These are phyloP conservation scores for Golubevia pallescens DNA, from an alignment of 1,284 basidiomycete species.

Conservation along the genomic window DNA sequence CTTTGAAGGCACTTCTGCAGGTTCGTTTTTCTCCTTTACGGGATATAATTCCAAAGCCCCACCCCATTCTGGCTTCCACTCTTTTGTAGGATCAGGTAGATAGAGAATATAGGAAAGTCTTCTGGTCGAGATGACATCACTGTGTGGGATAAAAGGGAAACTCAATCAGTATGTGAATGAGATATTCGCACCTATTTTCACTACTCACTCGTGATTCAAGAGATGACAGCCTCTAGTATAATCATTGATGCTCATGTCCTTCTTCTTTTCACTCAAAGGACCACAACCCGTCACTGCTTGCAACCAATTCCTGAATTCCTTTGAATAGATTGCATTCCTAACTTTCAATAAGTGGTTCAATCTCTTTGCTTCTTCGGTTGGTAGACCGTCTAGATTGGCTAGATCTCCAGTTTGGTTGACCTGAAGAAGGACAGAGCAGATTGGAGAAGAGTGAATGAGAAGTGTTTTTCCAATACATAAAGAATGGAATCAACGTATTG, in stretches of 20 bases:
- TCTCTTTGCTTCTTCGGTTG: conserved; percentile 41
- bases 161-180: neutral
- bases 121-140: conserved; percentile 95
- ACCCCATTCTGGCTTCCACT: conserved; percentile 81
- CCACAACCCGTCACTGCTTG: conserved; percentile 90
- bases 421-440: conserved; percentile 15
- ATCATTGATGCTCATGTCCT: conserved; percentile 93
- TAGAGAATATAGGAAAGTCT: conserved; percentile 97
- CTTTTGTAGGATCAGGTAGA: conserved; percentile 80
- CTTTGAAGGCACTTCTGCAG: conserved; percentile 41
- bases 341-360: conserved; percentile 70
- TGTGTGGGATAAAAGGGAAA: conserved; percentile 68
- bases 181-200: too few relatives aligned
- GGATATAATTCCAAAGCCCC: conserved; percentile 96
- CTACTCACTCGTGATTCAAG: conserved; percentile 67
- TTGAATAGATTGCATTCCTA: conserved; percentile 89
- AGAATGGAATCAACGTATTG: too few relatives aligned
- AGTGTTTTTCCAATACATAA: too few relatives aligned
- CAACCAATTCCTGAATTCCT: conserved; percentile 81
- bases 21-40: conserved; percentile 46
- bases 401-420: conserved; percentile 98
- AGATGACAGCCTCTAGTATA: conserved; percentile 99
- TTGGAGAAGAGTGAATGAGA: conserved; percentile 8
- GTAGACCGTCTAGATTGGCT: conserved; percentile 85
- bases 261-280: conserved; percentile 84